Percentiles rank a stretch among this genome's conserved stretches.
phyloP scores from a whole-genome alignment of 768 basidiomycete genomes.

The Pisolithus orientalis region DNA sequence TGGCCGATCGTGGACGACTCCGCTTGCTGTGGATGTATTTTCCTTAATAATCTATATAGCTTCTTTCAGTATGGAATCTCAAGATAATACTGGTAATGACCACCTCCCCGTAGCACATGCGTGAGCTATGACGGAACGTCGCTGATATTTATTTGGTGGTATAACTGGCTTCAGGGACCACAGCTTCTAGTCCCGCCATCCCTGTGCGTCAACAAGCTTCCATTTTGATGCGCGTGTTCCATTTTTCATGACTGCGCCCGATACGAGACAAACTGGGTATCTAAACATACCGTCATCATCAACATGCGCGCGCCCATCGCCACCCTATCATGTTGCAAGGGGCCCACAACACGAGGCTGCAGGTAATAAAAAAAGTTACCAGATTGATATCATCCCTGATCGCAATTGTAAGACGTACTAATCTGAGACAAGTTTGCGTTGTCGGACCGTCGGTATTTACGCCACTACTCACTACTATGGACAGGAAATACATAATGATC shows the following conservation, averaged over 20 bases:
- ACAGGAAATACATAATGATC: too few relatives aligned
- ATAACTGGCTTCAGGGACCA: constrained; percentile 16
- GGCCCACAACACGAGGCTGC: neutral
- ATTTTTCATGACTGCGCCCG: constrained; percentile 25
- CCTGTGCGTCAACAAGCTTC: constrained; percentile 25
- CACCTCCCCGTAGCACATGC: neutral
- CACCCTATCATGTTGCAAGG: neutral
- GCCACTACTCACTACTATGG: neutral
- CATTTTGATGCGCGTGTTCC: constrained; percentile 33
- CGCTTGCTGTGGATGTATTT: neutral
- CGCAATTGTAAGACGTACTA: neutral
- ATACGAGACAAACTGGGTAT: constrained; percentile 14
- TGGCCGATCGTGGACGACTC: constrained; percentile 21
- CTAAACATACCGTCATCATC: constrained; percentile 2
- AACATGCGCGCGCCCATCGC: constrained; percentile 1
- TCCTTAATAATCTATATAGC: neutral
- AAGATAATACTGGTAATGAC: neutral
- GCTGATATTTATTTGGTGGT: neutral
- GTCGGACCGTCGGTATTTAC: too few relatives aligned
- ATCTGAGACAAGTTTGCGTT: neutral
- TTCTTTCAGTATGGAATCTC: neutral
- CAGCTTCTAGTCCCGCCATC: constrained; percentile 13
- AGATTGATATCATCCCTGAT: neutral
- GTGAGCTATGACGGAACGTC: neutral
- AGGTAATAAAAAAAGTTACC: neutral